These are phyloP conservation scores for Comarum palustre DNA, from an alignment of 306 rosid genomes.

Conservation along the genomic window DNA sequence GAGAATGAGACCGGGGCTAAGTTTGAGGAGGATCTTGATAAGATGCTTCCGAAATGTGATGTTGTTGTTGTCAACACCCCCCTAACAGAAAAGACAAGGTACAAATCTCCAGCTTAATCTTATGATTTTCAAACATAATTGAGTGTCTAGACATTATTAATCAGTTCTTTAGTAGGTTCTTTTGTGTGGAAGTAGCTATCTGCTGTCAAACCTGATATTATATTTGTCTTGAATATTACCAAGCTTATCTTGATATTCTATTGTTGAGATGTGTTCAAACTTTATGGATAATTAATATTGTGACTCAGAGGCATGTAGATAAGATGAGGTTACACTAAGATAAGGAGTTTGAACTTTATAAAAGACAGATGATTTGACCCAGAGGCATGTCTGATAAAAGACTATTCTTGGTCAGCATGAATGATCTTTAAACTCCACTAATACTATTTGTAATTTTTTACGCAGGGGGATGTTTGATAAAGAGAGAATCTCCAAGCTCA, in stretches of 20 bases:
- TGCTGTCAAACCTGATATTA: neutral
- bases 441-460: constrained; percentile 23
- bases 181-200: neutral
- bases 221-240: neutral
- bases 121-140: neutral
- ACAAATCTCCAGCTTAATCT: constrained; percentile 5
- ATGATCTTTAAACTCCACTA: constrained; percentile 14
- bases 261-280: neutral
- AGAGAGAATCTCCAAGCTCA: constrained; percentile 67
- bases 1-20: constrained; percentile 77
- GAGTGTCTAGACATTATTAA: neutral
- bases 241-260: neutral
- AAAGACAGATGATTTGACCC: neutral
- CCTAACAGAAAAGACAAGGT: constrained; percentile 89
- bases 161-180: constrained; percentile 3
- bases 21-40: constrained; percentile 89
- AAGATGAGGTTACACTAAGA: neutral
- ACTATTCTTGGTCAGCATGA: neutral
- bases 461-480: constrained; percentile 77
- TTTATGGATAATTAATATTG: neutral
- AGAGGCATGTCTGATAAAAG: neutral
- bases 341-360: neutral
- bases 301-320: neutral
- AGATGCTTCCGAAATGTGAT: constrained; percentile 95
- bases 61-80: constrained; percentile 84